phyloP scores from a whole-genome alignment of 2,329 filamentous ascomycete genomes.

The Nigrospora osmanthi region DNA sequence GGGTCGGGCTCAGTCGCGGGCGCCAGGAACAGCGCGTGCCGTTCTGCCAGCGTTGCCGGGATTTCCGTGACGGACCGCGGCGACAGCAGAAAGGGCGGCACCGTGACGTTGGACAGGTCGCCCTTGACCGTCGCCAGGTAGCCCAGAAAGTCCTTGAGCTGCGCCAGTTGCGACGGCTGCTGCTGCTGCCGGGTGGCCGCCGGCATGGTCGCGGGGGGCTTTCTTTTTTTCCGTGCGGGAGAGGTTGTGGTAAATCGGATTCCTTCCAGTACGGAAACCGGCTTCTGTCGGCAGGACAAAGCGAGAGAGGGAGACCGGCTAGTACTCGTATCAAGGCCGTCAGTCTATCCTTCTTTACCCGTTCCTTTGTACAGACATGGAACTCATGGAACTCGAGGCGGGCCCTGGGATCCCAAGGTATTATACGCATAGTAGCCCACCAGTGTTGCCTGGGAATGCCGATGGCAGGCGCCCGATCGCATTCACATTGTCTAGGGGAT shows the following conservation, averaged over 20 bases:
- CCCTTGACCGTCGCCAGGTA: constrained; percentile 47
- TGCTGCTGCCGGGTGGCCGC: constrained; percentile 1
- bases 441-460: too few species aligned
- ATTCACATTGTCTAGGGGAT: too few species aligned
- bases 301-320: background rate
- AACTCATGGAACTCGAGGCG: too few species aligned
- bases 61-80: constrained; percentile 47
- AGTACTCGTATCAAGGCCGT: too few species aligned
- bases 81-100: constrained; percentile 46
- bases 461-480: too few species aligned
- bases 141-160: constrained; percentile 24
- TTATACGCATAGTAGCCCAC: too few species aligned
- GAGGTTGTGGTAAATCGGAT: background rate
- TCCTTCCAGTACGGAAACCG: background rate
- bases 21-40: constrained; percentile 38
- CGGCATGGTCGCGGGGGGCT: constrained; percentile 5
- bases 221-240: background rate
- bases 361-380: too few species aligned
- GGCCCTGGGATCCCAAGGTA: too few species aligned
- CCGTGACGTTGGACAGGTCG: constrained; percentile 47
- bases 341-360: too few species aligned
- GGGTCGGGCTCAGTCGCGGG: constrained; percentile 30
- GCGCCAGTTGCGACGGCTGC: constrained; percentile 16
- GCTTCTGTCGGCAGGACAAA: background rate
- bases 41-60: constrained; percentile 49